Percentiles rank a stretch among this genome's conserved stretches.
phyloP scores from a whole-genome alignment of 306 rosid genomes.

The Fragaria vesca region DNA sequence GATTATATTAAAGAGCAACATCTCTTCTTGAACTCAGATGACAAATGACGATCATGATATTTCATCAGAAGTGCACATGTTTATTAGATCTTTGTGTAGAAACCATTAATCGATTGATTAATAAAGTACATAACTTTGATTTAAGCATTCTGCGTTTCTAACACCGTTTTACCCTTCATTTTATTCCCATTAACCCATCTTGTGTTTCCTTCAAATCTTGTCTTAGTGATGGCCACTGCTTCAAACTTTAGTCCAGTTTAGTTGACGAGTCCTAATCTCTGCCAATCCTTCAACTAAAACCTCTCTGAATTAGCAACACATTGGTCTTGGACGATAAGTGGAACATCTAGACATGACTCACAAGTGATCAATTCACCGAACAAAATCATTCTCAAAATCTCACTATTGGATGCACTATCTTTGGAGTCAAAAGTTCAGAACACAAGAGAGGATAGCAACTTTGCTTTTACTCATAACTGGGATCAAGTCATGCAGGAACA shows the following conservation, averaged over 20 bases:
- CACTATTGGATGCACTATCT: background rate
- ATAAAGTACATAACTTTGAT: background rate
- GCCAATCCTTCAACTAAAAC: background rate
- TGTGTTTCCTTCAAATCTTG: too few relatives aligned
- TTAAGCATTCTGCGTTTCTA: background rate
- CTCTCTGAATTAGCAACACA: background rate
- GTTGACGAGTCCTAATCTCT: background rate
- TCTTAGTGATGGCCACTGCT: too few relatives aligned
- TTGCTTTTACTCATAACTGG: background rate
- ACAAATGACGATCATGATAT: conserved; percentile 22
- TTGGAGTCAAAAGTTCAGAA: background rate
- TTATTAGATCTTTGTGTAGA: background rate
- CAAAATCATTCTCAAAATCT: background rate
- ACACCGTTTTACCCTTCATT: background rate
- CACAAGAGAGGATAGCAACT: background rate
- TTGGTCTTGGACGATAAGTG: background rate
- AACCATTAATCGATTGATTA: background rate
- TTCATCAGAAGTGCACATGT: background rate
- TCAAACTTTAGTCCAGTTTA: background rate
- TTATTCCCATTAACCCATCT: too few relatives aligned
- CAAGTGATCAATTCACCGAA: background rate
- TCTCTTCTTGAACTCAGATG: conserved; percentile 44
- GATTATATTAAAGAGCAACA: conserved; percentile 54
- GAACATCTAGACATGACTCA: background rate
- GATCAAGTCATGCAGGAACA: background rate